phyloP scores from a whole-genome alignment of 257 asterid species.

The Solanum pinnatisectum region DNA sequence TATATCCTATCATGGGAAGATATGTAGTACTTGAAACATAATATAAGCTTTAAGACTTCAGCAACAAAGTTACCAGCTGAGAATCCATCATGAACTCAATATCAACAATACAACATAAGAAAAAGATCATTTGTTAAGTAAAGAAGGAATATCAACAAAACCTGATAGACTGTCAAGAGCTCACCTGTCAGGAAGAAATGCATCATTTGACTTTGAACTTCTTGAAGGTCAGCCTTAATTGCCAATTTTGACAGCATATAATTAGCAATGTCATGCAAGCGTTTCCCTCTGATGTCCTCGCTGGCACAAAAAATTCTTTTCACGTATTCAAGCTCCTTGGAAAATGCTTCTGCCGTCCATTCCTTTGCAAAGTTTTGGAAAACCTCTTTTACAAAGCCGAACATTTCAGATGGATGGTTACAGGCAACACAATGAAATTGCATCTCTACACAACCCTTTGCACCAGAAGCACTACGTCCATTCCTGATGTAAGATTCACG shows the following conservation, averaged over 20 bases:
- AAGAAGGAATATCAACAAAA: neutral
- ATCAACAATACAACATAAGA: neutral
- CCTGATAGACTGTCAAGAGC: neutral
- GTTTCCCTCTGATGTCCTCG: slow-evolving; percentile 77
- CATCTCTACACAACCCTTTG: slow-evolving; percentile 70
- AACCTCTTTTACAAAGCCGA: slow-evolving; percentile 94
- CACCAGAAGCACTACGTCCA: slow-evolving; percentile 60
- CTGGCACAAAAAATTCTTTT: slow-evolving; percentile 61
- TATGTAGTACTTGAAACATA: neutral
- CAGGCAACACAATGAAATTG: slow-evolving; percentile 98
- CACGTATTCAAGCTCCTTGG: slow-evolving; percentile 74
- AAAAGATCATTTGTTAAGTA: neutral
- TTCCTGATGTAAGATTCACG: slow-evolving; percentile 71
- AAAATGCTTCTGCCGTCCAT: slow-evolving; percentile 80
- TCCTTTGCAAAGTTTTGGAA: slow-evolving; percentile 73
- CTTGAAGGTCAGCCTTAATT: slow-evolving; percentile 50
- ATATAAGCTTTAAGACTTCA: neutral
- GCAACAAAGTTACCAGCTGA: neutral
- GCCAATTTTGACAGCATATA: slow-evolving; percentile 56
- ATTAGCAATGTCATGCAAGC: slow-evolving; percentile 48
- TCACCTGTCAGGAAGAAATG: slow-evolving; percentile 66
- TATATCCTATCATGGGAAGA: neutral
- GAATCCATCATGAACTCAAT: neutral
- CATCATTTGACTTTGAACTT: slow-evolving; percentile 48
- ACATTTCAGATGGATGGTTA: slow-evolving; percentile 96